phyloP scores from a whole-genome alignment of 352 stramenopile genomes.

The Hyaloperonospora arabidopsidis region DNA sequence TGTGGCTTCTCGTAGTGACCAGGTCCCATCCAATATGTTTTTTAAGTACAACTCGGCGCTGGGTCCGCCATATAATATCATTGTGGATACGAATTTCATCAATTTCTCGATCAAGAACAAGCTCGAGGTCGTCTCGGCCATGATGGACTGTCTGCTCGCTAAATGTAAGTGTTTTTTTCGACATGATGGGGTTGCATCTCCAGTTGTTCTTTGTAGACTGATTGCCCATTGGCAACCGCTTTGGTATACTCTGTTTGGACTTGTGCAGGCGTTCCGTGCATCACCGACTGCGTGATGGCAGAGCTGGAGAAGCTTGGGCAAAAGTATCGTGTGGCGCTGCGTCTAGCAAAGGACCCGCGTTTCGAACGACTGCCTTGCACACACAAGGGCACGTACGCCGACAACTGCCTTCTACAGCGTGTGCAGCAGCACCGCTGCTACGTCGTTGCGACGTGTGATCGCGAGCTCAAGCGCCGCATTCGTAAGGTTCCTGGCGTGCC shows the following conservation, averaged over 20 bases:
- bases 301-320: constrained; percentile 98
- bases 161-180: constrained; percentile 82
- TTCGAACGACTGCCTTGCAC: constrained; percentile 97
- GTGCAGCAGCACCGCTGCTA: constrained; percentile 96
- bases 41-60: constrained; percentile 99
- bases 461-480: constrained; percentile 97
- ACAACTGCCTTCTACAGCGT: constrained; percentile 95
- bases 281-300: constrained; percentile 99
- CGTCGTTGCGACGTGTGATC: constrained; percentile 99
- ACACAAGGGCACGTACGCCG: constrained; percentile 99
- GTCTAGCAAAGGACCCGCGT: constrained; percentile 95
- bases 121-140: constrained; percentile 96
- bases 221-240: not conserved
- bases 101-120: constrained; percentile 99
- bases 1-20: constrained; percentile 83
- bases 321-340: constrained; percentile 93
- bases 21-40: constrained; percentile 96
- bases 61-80: constrained; percentile 96
- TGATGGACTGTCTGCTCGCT: constrained; percentile 99
- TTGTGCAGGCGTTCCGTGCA: constrained; percentile 85
- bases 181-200: not conserved
- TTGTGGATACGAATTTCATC: constrained; percentile 99
- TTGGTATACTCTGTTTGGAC: not conserved
- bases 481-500: constrained; percentile 99
- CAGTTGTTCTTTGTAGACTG: not conserved